Evolutionary conservation across 2,329 filamentous ascomycete species (phyloP), one percentile per base, ranked within the genome.

Genomic region (Cercospora janseana): DNA sequence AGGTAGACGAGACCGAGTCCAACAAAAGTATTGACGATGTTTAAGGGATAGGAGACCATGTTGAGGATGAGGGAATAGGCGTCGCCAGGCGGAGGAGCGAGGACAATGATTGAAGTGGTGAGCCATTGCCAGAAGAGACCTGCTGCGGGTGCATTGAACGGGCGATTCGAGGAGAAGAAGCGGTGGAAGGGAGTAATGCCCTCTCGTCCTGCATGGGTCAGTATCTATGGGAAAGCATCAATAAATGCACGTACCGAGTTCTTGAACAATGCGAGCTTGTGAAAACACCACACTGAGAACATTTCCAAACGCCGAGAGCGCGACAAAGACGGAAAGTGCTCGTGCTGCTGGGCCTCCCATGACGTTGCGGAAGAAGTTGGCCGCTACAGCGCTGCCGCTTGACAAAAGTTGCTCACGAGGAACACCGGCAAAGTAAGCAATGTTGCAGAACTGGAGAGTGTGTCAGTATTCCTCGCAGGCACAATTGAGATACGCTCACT

Each of bases 31-130:
- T 75, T 75, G 50, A 83, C 77, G 9, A 87, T 70, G 50, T 85
- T 79, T 0, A 74, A 79, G 0, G 83, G 79, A 56, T 87, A 87
- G 0, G 80, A 82, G 60, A 87, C 84, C 0, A 88, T 80, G 34
- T 88, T 83, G 0, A 87, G 70, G 24, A 88, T 69, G 57, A 84
- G 84, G 51, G 79, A 76, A 62, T 85, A 85, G 0, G 82, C 82
- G 60, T 85, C 81, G 0, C 82, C 81, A 1, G 79, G 76, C 0
- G 82, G 80, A 0, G 80, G 75, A 0, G 76, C 79, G 0, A 80
- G 61, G 24, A 83, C 82, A 78, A 84, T 81, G 40, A 84, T 58
- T 2, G 79, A 62, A 0, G 81, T 84, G 48, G 82, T 63, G 0
- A 59, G 59, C 77, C 79, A 85, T 60, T 81, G 80, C 13, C 48